phyloP scores from a whole-genome alignment of 129 eudicot genomes.

The Chrysanthemum seticuspe region DNA sequence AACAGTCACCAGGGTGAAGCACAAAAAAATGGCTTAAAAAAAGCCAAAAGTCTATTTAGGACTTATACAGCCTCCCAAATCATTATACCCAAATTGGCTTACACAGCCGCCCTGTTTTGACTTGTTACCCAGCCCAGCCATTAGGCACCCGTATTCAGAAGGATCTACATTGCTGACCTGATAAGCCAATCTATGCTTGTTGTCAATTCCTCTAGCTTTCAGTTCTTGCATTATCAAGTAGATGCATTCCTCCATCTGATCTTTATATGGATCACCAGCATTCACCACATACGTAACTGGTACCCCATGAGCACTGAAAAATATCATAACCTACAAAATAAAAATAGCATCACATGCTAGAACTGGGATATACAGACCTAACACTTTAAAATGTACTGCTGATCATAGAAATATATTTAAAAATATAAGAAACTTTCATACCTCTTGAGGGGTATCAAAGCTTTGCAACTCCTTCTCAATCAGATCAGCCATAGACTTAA shows the following conservation, averaged over 20 bases:
- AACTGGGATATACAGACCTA: background rate
- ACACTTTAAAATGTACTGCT: too few relatives aligned
- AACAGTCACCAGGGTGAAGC: background rate
- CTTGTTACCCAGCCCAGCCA: background rate
- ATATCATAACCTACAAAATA: slow-evolving; percentile 66
- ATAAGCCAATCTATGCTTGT: slow-evolving; percentile 69
- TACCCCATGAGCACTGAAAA: slow-evolving; percentile 95
- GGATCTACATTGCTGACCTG: slow-evolving; percentile 45
- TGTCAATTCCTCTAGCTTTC: slow-evolving; percentile 64
- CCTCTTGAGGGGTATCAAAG: slow-evolving; percentile 69
- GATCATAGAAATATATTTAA: background rate
- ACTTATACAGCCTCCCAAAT: background rate
- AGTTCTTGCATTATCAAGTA: slow-evolving; percentile 78
- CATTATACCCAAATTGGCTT: background rate
- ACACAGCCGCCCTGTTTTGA: background rate
- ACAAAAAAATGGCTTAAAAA: background rate
- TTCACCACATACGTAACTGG: slow-evolving; percentile 75
- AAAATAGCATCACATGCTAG: background rate
- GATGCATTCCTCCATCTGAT: slow-evolving; percentile 90
- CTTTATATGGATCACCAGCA: slow-evolving; percentile 93
- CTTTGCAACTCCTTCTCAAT: slow-evolving; percentile 67
- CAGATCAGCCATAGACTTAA: slow-evolving; percentile 84
- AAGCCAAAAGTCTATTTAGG: background rate
- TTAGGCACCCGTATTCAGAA: background rate
- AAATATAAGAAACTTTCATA: slow-evolving; percentile 1